Evolutionary conservation across 2,329 filamentous ascomycete species (phyloP).

Genomic region (Elsinoe australis): DNA sequence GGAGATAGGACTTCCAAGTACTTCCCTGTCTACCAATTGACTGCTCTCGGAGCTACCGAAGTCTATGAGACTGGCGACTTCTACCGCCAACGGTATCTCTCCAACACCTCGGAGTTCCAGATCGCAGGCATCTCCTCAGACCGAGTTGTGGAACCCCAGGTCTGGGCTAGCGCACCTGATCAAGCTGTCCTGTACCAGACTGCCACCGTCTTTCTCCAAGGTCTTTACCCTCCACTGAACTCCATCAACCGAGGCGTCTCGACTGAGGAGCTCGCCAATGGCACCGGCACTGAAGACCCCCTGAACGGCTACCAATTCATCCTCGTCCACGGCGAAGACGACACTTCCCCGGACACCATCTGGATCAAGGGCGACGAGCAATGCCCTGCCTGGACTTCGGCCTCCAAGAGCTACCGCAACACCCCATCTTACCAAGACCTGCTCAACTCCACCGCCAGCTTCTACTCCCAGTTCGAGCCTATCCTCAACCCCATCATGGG

Average conservation of each 20-base stretch:
- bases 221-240: constrained; percentile 67
- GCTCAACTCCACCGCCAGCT: constrained; percentile 43
- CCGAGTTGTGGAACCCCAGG: constrained; percentile 60
- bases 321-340: constrained; percentile 50
- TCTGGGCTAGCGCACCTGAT: constrained; percentile 62
- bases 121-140: constrained; percentile 61
- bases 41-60: constrained; percentile 69
- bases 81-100: constrained; percentile 70
- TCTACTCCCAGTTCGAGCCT: constrained; percentile 47
- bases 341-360: constrained; percentile 48
- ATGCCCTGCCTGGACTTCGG: constrained; percentile 49
- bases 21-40: constrained; percentile 63
- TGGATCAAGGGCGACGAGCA: constrained; percentile 53
- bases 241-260: not conserved
- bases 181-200: constrained; percentile 73
- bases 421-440: constrained; percentile 44
- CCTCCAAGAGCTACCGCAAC: constrained; percentile 52
- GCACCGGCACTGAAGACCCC: constrained; percentile 57
- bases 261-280: constrained; percentile 62
- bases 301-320: constrained; percentile 79
- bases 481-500: constrained; percentile 48
- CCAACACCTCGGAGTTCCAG: constrained; percentile 48
- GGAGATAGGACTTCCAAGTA: constrained; percentile 80
- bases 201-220: constrained; percentile 73
- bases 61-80: constrained; percentile 64